Percentiles rank a stretch among this genome's conserved stretches.
phyloP scores from a whole-genome alignment of 495 filamentous ascomycete species.

The Neurospora sp. region DNA sequence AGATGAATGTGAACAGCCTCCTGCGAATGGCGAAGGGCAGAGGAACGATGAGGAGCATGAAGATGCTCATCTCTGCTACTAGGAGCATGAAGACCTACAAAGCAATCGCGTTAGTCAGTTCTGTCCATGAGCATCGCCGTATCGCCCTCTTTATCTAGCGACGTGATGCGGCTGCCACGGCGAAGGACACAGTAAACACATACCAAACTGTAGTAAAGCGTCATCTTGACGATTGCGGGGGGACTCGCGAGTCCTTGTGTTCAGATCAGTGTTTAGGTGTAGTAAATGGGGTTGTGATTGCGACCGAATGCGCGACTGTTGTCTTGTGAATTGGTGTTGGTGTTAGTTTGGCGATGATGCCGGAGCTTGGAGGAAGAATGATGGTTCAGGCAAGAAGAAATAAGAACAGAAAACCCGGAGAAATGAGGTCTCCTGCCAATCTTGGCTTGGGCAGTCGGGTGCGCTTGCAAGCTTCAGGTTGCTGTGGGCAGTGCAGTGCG shows the following conservation, averaged over 20 bases:
- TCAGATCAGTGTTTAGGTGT: not conserved
- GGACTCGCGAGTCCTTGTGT: not conserved
- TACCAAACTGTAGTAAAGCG: constrained; percentile 97
- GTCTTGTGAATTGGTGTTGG: not conserved
- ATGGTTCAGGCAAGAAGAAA: not conserved
- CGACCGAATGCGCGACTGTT: not conserved
- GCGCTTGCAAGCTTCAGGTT: not conserved
- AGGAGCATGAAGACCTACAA: constrained; percentile 83
- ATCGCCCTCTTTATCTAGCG: not conserved
- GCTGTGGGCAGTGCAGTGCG: not conserved
- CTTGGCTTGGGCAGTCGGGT: not conserved
- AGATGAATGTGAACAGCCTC: constrained; percentile 81
- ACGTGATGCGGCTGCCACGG: not conserved
- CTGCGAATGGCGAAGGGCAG: constrained; percentile 78
- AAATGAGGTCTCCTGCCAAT: not conserved
- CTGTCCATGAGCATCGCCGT: not conserved
- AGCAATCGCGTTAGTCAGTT: constrained; percentile 16
- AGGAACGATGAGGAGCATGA: constrained; percentile 84
- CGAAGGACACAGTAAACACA: constrained; percentile 24
- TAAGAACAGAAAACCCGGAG: not conserved
- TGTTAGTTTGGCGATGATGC: not conserved
- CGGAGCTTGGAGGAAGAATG: not conserved
- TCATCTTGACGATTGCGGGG: constrained; percentile 54
- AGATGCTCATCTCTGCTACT: constrained; percentile 86
- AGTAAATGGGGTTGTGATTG: not conserved